phyloP scores from a whole-genome alignment of 495 filamentous ascomycete genomes.

The Neurospora hispaniola region DNA sequence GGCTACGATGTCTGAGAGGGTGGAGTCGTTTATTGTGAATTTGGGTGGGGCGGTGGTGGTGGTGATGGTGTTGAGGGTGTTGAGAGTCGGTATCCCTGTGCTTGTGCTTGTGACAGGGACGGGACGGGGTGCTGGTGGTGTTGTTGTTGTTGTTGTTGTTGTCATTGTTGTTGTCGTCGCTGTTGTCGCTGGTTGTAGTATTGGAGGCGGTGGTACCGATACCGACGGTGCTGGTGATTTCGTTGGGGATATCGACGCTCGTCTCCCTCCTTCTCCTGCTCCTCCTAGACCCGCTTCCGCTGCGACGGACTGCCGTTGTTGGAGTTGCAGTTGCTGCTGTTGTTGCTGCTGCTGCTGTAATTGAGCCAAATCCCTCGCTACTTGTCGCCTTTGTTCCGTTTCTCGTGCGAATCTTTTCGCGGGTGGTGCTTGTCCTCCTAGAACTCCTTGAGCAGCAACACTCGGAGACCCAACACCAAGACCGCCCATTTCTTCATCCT shows the following conservation, averaged over 20 bases:
- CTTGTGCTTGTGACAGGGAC: neutral
- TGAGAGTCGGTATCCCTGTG: neutral
- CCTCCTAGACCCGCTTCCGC: no score
- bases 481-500: neutral
- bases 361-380: neutral
- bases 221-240: neutral
- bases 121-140: neutral
- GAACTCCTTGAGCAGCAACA: neutral
- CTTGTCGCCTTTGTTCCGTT: neutral
- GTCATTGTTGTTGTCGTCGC: neutral
- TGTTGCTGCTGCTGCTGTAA: neutral
- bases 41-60: neutral
- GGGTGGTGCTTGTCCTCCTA: neutral
- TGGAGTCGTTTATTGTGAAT: conserved; percentile 2
- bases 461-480: neutral
- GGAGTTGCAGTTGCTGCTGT: neutral
- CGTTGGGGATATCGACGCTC: neutral
- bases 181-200: neutral
- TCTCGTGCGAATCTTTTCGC: neutral
- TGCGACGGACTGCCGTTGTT: no score
- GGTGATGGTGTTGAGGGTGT: neutral
- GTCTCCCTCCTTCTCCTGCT: neutral
- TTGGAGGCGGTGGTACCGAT: neutral
- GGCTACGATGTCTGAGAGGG: conserved; percentile 26
- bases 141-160: neutral